phyloP scores from a whole-genome alignment of 345 rosid genomes.

The Citrus maxima region DNA sequence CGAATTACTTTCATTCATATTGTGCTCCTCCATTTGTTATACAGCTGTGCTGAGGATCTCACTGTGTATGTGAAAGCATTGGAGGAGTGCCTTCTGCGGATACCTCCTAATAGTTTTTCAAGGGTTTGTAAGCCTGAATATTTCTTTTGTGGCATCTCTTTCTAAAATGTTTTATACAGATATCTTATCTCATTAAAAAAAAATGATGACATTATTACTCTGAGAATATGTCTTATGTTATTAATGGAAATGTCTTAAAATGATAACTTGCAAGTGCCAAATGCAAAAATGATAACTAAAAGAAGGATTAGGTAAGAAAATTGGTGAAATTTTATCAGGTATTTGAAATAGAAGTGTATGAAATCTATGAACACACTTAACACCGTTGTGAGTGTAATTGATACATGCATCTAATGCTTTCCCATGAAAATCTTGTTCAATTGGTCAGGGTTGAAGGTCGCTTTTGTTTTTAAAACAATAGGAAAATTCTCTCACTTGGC shows the following conservation, averaged over 20 bases:
- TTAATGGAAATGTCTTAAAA: neutral
- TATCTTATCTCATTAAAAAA: neutral
- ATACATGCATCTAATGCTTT: neutral
- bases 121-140: conserved; percentile 44
- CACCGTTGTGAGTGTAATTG: neutral
- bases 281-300: neutral
- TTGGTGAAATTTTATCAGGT: neutral
- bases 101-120: conserved; percentile 82
- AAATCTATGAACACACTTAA: neutral
- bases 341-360: neutral
- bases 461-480: neutral
- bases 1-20: neutral
- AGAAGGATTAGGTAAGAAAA: neutral
- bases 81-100: conserved; percentile 60
- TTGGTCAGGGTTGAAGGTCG: neutral
- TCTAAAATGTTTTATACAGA: neutral
- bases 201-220: neutral
- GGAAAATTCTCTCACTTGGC: neutral
- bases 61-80: conserved; percentile 65
- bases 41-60: conserved; percentile 76
- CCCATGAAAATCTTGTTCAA: neutral
- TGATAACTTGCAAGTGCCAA: neutral
- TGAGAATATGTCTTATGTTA: neutral
- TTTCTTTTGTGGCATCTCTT: conserved; percentile 3
- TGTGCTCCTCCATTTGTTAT: conserved; percentile 16